These are phyloP conservation scores for Candida sanyaensis DNA, from an alignment of 1,139 yeast genomes.

Conservation along the genomic window DNA sequence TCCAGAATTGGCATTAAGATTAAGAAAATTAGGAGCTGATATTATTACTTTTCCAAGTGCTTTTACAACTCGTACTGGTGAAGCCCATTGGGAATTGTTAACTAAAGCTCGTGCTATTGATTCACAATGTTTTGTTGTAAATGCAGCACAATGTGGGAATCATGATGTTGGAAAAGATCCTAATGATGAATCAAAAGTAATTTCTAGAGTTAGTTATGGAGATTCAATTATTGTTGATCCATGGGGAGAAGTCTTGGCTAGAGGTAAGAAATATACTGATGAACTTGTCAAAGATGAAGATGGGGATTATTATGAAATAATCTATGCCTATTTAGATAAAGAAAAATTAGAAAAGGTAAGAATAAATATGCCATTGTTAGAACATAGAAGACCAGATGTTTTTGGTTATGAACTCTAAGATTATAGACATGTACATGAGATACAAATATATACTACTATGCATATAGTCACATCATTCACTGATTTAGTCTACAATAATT, in stretches of 20 bases:
- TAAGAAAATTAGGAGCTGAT: constrained; percentile 75
- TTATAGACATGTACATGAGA: no score
- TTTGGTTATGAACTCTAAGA: constrained; percentile 4
- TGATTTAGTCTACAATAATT: not conserved
- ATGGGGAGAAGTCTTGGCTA: constrained; percentile 80
- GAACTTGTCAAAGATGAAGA: constrained; percentile 31
- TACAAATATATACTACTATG: no score
- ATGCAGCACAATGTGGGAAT: constrained; percentile 89
- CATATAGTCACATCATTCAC: not conserved
- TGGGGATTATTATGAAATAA: constrained; percentile 56
- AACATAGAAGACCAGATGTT: constrained; percentile 45
- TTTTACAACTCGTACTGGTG: constrained; percentile 88
- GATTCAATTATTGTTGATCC: constrained; percentile 86
- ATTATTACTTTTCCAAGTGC: constrained; percentile 86
- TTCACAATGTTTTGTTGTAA: constrained; percentile 80
- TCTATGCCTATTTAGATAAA: constrained; percentile 71
- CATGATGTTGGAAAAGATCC: constrained; percentile 53
- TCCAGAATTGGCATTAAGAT: constrained; percentile 73
- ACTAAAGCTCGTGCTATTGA: constrained; percentile 87
- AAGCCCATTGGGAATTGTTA: constrained; percentile 83
- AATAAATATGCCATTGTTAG: constrained; percentile 70
- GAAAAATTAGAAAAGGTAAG: constrained; percentile 52
- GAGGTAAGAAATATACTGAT: constrained; percentile 41
- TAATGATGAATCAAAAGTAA: constrained; percentile 32
- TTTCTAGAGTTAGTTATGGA: constrained; percentile 68